Percentiles rank a stretch among this genome's conserved stretches.
Conservation (phyloP, 2,329 filamentous ascomycete genomes). For the Botrytis tulipae region DNA sequence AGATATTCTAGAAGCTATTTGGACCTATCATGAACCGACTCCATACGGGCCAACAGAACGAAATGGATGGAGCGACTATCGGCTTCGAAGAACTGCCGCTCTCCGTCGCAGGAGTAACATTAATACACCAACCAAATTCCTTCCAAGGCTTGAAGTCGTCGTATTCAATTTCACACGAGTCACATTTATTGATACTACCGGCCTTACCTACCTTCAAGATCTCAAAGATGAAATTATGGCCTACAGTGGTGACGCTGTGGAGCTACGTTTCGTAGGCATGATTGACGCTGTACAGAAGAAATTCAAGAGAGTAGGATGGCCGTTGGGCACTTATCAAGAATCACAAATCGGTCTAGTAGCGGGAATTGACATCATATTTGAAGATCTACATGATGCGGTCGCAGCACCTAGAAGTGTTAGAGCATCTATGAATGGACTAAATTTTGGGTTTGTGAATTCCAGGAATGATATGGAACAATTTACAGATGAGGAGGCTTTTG, state of each 20-base stretch:
- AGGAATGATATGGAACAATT: constrained; percentile 12
- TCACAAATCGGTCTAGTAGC: constrained; percentile 11
- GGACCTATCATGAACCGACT: constrained; percentile 4
- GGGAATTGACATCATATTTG: constrained; percentile 12
- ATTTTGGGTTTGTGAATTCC: neutral
- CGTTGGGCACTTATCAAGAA: constrained; percentile 10
- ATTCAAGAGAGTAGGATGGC: constrained; percentile 21
- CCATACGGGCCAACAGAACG: neutral
- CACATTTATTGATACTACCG: constrained; percentile 27
- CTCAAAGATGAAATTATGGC: constrained; percentile 22
- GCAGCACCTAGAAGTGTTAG: neutral
- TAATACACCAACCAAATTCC: constrained; percentile 17
- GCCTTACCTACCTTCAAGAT: constrained; percentile 23
- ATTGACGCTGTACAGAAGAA: constrained; percentile 21
- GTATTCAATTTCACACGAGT: constrained; percentile 27
- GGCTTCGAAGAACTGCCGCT: neutral
- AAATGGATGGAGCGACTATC: constrained; percentile 9
- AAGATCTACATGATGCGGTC: constrained; percentile 10
- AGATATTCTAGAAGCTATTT: constrained; percentile 6
- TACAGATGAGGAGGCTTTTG: constrained; percentile 5
- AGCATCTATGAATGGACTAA: constrained; percentile 8
- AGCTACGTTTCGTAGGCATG: constrained; percentile 31
- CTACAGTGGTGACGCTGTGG: constrained; percentile 25
- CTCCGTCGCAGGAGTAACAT: constrained; percentile 9
- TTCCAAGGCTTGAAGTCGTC: constrained; percentile 24